Evolutionary conservation across 2,329 filamentous ascomycete genomes (phyloP), one percentile per base, ranked within the genome.

Genomic region (Xylaria sp.): DNA sequence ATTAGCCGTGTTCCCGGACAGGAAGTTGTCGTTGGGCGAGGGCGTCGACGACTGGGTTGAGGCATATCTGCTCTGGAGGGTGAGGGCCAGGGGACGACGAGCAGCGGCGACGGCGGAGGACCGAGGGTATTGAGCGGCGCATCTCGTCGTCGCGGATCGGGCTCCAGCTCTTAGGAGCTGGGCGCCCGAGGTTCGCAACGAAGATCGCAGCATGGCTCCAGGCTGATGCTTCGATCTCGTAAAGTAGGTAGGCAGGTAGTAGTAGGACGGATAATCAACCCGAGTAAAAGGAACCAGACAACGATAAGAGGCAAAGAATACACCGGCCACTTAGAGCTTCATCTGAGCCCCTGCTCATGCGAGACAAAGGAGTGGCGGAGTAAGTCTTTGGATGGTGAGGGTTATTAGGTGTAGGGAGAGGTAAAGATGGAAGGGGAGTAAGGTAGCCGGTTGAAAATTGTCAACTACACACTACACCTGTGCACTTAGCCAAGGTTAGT

Each of bases 1-100:
- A 86, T 97, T 98, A 83, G 96, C 96, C 70, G 95, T 96, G 86
- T 93, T 98, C 75, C 96, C 96, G 72, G 94, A 93, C 71, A 99
- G 89, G 87, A 99, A 99, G 84, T 91, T 97, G 83, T 99, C 96
- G 82, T 92, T 97, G 73, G 94, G 89, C 80, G 97, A 94, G 72
- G 89, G 88, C 23, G 88, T 80, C 66, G 83, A 84, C 64, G 86
- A 82, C 67, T 84, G 84, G 64, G 87, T 84, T 72, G 87, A 87
- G 71, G 86, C 85, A 82, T 87, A 86, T 76, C 83, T 81, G 75
- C 83, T 86, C 77, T 86, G 86, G 68, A 82, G 79, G 70, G 83
- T 80, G 69, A 87, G 72, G 75, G 85, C 83, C 77, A 86, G 78
- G 62, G 86, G 83, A 61, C 86, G 84, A 67, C 86, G 85, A 72